Percentiles rank a stretch among this genome's conserved stretches.
Evolutionary conservation across 768 basidiomycete species (phyloP).

Genomic region (Pholiota molesta): DNA sequence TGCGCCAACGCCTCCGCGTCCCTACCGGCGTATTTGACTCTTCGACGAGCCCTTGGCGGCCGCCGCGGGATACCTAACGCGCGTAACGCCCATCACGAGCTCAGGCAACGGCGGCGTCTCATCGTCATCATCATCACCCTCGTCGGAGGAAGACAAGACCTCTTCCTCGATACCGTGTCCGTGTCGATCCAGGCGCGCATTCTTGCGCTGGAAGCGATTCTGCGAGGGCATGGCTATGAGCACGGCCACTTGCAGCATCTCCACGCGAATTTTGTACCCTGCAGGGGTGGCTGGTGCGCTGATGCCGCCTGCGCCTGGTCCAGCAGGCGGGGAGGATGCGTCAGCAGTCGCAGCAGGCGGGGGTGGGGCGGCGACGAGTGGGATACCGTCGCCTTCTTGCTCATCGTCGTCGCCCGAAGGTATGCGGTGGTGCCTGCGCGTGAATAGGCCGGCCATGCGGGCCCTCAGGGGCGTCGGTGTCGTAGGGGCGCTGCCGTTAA

Average conservation of each 20-base stretch:
- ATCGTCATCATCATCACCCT: slow-evolving; percentile 23
- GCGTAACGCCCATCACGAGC: slow-evolving; percentile 50
- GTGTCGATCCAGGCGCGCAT: slow-evolving; percentile 20
- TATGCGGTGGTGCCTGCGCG: background rate
- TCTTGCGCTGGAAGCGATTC: slow-evolving; percentile 22
- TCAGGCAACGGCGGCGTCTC: slow-evolving; percentile 39
- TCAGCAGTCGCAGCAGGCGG: background rate
- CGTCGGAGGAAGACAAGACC: background rate
- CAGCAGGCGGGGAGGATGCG: background rate
- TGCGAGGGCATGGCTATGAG: slow-evolving; percentile 60
- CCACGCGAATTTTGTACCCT: slow-evolving; percentile 28
- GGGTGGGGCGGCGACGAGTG: background rate
- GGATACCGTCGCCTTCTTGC: background rate
- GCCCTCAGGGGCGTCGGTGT: background rate
- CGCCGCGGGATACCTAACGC: slow-evolving; percentile 29
- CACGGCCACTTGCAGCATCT: slow-evolving; percentile 55
- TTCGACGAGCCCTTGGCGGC: background rate
- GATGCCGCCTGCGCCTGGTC: background rate
- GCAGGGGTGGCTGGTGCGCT: slow-evolving; percentile 1
- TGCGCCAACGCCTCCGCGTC: too few species aligned
- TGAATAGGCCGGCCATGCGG: background rate
- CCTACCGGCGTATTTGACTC: too few species aligned
- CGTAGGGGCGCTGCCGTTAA: background rate
- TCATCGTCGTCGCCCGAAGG: slow-evolving; percentile 1
- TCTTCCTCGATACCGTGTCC: slow-evolving; percentile 30